Evolutionary conservation across 352 stramenopile genomes (phyloP).

Genomic region (Phytophthora cryptogea): DNA sequence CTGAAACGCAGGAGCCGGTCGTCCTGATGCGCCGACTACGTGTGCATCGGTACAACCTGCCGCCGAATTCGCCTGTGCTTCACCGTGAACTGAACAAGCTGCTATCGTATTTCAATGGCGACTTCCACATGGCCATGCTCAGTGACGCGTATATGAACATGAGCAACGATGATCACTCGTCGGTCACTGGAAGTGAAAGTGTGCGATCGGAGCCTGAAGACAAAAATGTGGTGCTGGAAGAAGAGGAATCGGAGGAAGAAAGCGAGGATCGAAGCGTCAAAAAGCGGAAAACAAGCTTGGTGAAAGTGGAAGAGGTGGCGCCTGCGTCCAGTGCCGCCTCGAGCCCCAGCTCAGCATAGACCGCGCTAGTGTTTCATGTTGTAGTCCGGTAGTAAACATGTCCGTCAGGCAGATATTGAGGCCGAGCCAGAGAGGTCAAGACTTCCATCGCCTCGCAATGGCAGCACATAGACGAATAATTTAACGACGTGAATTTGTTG

Average conservation of each 20-base stretch:
- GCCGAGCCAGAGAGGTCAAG: background rate
- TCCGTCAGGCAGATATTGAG: slow-evolving; percentile 14
- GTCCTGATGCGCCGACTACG: slow-evolving; percentile 46
- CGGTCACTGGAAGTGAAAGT: slow-evolving; percentile 21
- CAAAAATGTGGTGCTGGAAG: slow-evolving; percentile 9
- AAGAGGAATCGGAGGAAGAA: slow-evolving; percentile 7
- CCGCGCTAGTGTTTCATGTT: background rate
- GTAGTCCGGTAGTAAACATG: slow-evolving; percentile 19
- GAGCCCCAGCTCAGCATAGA: slow-evolving; percentile 14
- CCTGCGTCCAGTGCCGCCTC: slow-evolving; percentile 1
- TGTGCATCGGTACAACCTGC: slow-evolving; percentile 54
- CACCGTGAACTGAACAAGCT: slow-evolving; percentile 42
- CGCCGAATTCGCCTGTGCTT: slow-evolving; percentile 42
- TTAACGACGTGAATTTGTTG: slow-evolving; percentile 21
- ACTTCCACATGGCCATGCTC: slow-evolving; percentile 54
- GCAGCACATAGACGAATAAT: slow-evolving; percentile 34
- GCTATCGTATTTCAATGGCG: slow-evolving; percentile 51
- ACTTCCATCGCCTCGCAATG: background rate
- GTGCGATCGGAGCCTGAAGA: slow-evolving; percentile 16
- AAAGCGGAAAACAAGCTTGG: slow-evolving; percentile 20
- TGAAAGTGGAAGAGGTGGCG: slow-evolving; percentile 14
- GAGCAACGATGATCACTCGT: slow-evolving; percentile 19
- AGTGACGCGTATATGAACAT: slow-evolving; percentile 39
- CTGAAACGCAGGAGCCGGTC: slow-evolving; percentile 21
- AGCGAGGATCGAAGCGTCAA: slow-evolving; percentile 17